Conservation (phyloP, 2,329 filamentous ascomycete species). For the Sporothrix dimorphospora region DNA sequence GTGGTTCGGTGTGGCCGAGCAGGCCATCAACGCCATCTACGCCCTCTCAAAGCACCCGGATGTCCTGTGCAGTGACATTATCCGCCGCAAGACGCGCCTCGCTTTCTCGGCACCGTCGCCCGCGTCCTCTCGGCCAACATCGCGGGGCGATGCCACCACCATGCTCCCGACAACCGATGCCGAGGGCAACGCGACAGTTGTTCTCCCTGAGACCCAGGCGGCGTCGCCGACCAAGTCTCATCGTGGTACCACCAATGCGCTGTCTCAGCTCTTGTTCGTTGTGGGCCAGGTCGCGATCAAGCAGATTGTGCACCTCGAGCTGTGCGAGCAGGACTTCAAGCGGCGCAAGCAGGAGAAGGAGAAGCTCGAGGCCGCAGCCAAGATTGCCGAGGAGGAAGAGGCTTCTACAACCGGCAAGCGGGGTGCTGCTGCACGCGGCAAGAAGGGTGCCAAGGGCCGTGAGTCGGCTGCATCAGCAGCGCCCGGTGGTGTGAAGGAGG, state of each 20-base stretch:
- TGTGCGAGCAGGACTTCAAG: slow-evolving; percentile 98
- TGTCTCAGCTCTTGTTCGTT: slow-evolving; percentile 92
- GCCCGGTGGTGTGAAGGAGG: slow-evolving; percentile 53
- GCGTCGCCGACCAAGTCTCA: not conserved
- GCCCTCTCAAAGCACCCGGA: slow-evolving; percentile 92
- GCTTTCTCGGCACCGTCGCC: slow-evolving; percentile 64
- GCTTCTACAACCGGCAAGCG: slow-evolving; percentile 27
- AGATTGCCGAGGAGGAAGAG: slow-evolving; percentile 45
- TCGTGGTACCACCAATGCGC: slow-evolving; percentile 44
- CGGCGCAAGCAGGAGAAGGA: slow-evolving; percentile 90
- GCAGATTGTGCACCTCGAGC: slow-evolving; percentile 95
- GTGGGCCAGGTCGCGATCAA: slow-evolving; percentile 98
- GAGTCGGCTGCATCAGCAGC: slow-evolving; percentile 27
- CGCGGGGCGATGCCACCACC: slow-evolving; percentile 46
- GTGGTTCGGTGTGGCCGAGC: slow-evolving; percentile 94
- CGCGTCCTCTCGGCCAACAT: slow-evolving; percentile 54
- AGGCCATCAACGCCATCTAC: slow-evolving; percentile 95
- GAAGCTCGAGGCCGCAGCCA: slow-evolving; percentile 59
- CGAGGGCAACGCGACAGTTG: slow-evolving; percentile 47
- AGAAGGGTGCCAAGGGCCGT: slow-evolving; percentile 33
- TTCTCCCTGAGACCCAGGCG: slow-evolving; percentile 51
- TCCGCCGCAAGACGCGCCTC: slow-evolving; percentile 80
- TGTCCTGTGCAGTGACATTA: slow-evolving; percentile 85
- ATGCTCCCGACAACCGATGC: slow-evolving; percentile 36
- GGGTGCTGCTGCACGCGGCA: slow-evolving; percentile 39